phyloP scores from a whole-genome alignment of 106 monocot species.

The Dioscorea dumetorum region DNA sequence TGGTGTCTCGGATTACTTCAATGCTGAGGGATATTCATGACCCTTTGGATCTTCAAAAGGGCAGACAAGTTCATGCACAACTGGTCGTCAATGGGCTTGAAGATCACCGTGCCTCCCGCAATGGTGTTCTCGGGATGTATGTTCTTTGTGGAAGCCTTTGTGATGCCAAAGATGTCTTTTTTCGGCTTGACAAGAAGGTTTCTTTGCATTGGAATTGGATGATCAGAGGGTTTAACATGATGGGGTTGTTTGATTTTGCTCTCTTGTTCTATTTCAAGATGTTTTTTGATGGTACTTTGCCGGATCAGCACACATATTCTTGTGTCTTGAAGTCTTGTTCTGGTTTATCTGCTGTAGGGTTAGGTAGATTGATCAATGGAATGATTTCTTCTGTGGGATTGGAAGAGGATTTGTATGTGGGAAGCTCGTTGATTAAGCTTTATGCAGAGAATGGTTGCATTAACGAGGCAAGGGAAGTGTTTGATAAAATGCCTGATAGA shows the following conservation, averaged over 20 bases:
- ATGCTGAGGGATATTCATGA: conserved; percentile 20
- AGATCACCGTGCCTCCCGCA: conserved; percentile 6
- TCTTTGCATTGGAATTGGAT: conserved; percentile 83
- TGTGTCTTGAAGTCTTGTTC: conserved; percentile 67
- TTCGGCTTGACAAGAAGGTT: conserved; percentile 23
- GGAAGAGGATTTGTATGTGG: conserved; percentile 56
- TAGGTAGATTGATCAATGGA: conserved; percentile 53
- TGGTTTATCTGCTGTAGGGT: conserved; percentile 32
- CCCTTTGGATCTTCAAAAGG: conserved; percentile 25
- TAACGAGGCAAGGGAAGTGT: conserved; percentile 53
- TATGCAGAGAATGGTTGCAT: conserved; percentile 39
- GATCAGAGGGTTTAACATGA: conserved; percentile 51
- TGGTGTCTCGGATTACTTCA: conserved; percentile 6
- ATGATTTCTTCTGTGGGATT: conserved; percentile 46
- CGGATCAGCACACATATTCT: conserved; percentile 68
- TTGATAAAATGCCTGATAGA: conserved; percentile 59
- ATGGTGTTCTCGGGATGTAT: conserved; percentile 58
- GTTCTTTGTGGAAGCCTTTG: conserved; percentile 53
- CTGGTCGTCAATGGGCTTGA: conserved; percentile 22
- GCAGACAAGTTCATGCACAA: conserved; percentile 54
- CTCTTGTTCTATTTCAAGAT: conserved; percentile 87
- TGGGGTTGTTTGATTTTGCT: conserved; percentile 41
- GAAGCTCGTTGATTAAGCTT: conserved; percentile 78
- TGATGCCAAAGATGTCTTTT: conserved; percentile 56
- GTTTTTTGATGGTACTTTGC: conserved; percentile 34